These are phyloP conservation scores for Xylaria flabelliformis DNA, from an alignment of 495 filamentous ascomycete genomes.

Conservation along the genomic window DNA sequence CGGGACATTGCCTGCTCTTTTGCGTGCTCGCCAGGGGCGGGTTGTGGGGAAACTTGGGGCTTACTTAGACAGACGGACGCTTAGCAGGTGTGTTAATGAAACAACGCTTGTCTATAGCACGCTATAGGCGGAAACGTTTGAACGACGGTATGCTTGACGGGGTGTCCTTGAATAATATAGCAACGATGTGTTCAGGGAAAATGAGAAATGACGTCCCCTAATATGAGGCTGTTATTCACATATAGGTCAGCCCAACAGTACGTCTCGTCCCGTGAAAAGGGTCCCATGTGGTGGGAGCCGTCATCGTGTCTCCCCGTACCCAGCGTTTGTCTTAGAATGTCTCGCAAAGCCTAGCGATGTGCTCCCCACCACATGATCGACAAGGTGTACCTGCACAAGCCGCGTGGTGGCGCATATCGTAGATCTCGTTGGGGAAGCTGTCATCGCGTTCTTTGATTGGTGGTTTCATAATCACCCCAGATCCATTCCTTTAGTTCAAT, in stretches of 20 bases:
- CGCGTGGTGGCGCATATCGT: slow-evolving; percentile 18
- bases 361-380: slow-evolving; percentile 23
- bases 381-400: slow-evolving; percentile 29
- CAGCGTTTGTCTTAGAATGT: slow-evolving; percentile 20
- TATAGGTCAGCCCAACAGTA: slow-evolving; percentile 16
- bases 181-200: not conserved
- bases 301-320: not conserved
- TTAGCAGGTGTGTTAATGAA: not conserved
- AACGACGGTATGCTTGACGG: not conserved
- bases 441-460: slow-evolving; percentile 15
- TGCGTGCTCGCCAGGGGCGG: slow-evolving; percentile 11
- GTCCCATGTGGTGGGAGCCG: slow-evolving; percentile 22
- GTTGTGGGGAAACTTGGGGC: slow-evolving; percentile 14
- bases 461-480: not conserved
- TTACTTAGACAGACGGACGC: not conserved
- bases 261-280: slow-evolving; percentile 19
- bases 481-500: slow-evolving; percentile 2
- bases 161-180: not conserved
- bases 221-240: not conserved
- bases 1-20: not conserved
- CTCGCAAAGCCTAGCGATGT: slow-evolving; percentile 1
- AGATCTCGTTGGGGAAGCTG: not conserved
- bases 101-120: slow-evolving; percentile 6
- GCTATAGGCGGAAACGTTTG: not conserved
- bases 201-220: not conserved